Base-by-base conservation (phyloP, 1,284 basidiomycete species). In the Trametes pubescens region DNA sequence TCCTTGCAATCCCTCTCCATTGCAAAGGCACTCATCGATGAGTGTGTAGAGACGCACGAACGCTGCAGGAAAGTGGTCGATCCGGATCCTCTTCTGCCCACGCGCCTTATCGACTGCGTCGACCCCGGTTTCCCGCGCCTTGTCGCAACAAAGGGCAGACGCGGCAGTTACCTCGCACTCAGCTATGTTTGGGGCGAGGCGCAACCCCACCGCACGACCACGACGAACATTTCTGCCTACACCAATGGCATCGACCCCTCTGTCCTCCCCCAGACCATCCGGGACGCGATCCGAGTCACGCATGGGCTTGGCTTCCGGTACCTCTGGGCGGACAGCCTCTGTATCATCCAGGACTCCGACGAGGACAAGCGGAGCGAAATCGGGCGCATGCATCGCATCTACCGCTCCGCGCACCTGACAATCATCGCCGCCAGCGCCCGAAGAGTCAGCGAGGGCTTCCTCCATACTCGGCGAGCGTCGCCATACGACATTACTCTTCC, bases 111-210 rank as follows among this genome's bases (percentile, higher is more conserved):
- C 18, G 49, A 51, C 29, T 51, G 49, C 32, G 35, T 18, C 18
- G 46, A 48, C 24, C 29, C 32, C 49, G n/a, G 13, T n/a, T 16
- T n/a, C 32, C 29, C 32, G 5, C 49, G 49, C 29, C 29, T 34
- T 2, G 49, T 32, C 10, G 7, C 49, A 18, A 51, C 49, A 10
- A 29, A 4, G 8, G 49, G 49, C 32, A 18, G 10, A 35, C 13
- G 24, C 29, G 26, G 48, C 11, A 32, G 29, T 14, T 65, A 65
- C 32, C 43, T 52, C 2, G 61, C 61, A 4, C 54, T 65, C 11
- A 65, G 65, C 49, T 65, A 65, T 32, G 65, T 65, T 3, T 65
- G 61, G 65, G 65, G 65, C 44, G 53, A 58, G 16, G 37, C 29
- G 1, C 64, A 65, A 51, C 44, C 54, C 8, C 51, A 65, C 38